These are phyloP conservation scores for Coffea humblotiana DNA, from an alignment of 305 asterid species.

Conservation along the genomic window DNA sequence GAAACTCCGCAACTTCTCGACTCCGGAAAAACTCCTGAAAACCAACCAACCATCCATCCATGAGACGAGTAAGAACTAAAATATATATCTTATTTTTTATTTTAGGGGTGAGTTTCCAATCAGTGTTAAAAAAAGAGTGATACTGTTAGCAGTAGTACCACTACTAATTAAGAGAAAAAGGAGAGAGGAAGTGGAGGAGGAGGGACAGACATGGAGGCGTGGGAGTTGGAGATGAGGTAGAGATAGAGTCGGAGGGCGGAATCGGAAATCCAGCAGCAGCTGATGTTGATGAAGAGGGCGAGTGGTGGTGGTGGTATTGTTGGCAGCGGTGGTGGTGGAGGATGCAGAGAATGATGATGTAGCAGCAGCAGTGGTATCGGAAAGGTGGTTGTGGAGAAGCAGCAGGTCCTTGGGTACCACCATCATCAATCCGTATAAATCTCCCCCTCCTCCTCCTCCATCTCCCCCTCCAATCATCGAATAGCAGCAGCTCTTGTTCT, in stretches of 20 bases:
- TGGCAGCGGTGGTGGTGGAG: neutral
- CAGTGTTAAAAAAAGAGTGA: too few relatives aligned
- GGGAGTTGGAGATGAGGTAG: neutral
- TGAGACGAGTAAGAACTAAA: slow-evolving; percentile 1
- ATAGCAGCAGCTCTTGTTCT: slow-evolving; percentile 54
- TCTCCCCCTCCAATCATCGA: slow-evolving; percentile 27
- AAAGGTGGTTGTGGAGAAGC: slow-evolving; percentile 24
- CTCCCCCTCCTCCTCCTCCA: slow-evolving; percentile 30
- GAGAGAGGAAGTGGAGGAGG: slow-evolving; percentile 4
- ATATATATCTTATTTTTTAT: too few relatives aligned
- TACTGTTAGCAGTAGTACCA: neutral
- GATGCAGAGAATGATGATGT: neutral
- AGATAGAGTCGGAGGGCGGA: neutral
- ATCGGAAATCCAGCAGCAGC: neutral
- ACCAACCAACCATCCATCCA: neutral
- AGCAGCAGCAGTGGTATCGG: neutral
- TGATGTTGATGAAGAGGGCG: neutral
- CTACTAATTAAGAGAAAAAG: slow-evolving; percentile 13
- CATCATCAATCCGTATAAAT: slow-evolving; percentile 43
- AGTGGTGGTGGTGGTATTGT: neutral
- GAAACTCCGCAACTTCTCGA: slow-evolving; percentile 87
- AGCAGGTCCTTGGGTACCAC: slow-evolving; percentile 46
- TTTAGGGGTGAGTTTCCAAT: neutral
- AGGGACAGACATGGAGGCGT: neutral
- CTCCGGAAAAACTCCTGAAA: slow-evolving; percentile 59